Evolutionary conservation across 73 alveolate species (phyloP).

Genomic region (Breviolum minutum): DNA sequence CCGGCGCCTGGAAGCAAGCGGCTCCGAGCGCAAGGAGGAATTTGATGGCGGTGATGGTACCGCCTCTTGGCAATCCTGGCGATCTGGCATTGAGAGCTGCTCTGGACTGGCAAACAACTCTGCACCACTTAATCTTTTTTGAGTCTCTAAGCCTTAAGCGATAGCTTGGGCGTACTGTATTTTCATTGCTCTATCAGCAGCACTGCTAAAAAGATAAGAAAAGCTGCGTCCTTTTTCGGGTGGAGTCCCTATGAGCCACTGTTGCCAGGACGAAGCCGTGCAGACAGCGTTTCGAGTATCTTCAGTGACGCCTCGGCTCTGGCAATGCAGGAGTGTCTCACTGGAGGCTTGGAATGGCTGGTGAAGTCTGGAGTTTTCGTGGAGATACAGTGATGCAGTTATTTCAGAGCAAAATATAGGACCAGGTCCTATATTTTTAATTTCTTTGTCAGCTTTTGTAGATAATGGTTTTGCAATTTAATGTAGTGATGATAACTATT

Average conservation of each 20-base stretch:
- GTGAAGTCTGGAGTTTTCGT: background rate
- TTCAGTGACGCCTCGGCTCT: conserved; percentile 12
- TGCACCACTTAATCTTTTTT: background rate
- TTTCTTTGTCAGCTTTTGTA: too few species aligned
- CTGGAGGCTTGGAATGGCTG: background rate
- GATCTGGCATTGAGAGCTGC: conserved; percentile 10
- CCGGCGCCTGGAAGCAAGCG: conserved; percentile 3
- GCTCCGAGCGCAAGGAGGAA: background rate
- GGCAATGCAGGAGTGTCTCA: conserved; percentile 25
- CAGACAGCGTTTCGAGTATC: conserved; percentile 43
- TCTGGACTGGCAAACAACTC: background rate
- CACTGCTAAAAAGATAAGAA: too few species aligned
- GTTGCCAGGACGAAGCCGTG: conserved; percentile 24
- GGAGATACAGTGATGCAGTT: background rate
- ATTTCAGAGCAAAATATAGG: background rate
- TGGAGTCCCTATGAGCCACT: background rate
- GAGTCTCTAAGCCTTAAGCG: background rate
- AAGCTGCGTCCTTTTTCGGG: too few species aligned
- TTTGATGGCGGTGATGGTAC: conserved; percentile 13
- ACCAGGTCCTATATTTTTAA: too few species aligned
- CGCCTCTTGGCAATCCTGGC: conserved; percentile 73
- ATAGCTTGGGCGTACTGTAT: too few species aligned
- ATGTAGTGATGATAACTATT: too few species aligned
- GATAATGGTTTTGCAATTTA: too few species aligned
- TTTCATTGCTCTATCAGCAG: too few species aligned